Evolutionary conservation across 1,139 yeast species (phyloP).

Genomic region (Kodamaea anthophila): DNA sequence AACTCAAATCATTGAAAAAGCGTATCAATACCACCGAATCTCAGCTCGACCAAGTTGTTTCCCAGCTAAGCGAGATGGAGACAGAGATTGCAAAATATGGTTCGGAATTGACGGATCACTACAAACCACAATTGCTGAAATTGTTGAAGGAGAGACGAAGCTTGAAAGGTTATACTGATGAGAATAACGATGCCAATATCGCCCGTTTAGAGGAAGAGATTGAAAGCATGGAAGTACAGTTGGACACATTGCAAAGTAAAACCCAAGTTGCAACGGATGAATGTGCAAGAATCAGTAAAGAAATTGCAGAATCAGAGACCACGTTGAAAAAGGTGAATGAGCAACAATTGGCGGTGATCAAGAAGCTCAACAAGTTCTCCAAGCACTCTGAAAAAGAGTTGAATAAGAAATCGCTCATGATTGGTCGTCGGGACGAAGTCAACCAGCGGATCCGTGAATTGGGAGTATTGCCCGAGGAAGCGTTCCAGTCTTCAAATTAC

Average conservation of each 20-base stretch:
- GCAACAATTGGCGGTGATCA: conserved; percentile 49
- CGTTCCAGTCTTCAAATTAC: conserved; percentile 42
- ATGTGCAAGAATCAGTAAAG: conserved; percentile 21
- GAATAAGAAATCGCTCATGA: conserved; percentile 57
- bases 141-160: conserved; percentile 33
- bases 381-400: conserved; percentile 62
- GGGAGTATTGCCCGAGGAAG: conserved; percentile 86
- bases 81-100: conserved; percentile 44
- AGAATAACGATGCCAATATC: conserved; percentile 34
- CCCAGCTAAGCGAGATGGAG: conserved; percentile 44
- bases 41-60: conserved; percentile 37
- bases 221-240: conserved; percentile 16
- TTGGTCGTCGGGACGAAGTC: conserved; percentile 63
- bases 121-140: conserved; percentile 26
- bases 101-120: conserved; percentile 54
- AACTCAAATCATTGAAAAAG: conserved; percentile 32
- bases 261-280: conserved; percentile 15
- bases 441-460: conserved; percentile 72
- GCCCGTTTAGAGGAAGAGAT: conserved; percentile 27
- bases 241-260: conserved; percentile 19
- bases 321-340: conserved; percentile 47
- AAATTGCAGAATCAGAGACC: conserved; percentile 34
- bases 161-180: conserved; percentile 11
- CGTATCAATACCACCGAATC: conserved; percentile 38
- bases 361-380: conserved; percentile 55